Evolutionary conservation across 108 stramenopile genomes (phyloP).

Genomic region (Asterionellopsis glacialis): DNA sequence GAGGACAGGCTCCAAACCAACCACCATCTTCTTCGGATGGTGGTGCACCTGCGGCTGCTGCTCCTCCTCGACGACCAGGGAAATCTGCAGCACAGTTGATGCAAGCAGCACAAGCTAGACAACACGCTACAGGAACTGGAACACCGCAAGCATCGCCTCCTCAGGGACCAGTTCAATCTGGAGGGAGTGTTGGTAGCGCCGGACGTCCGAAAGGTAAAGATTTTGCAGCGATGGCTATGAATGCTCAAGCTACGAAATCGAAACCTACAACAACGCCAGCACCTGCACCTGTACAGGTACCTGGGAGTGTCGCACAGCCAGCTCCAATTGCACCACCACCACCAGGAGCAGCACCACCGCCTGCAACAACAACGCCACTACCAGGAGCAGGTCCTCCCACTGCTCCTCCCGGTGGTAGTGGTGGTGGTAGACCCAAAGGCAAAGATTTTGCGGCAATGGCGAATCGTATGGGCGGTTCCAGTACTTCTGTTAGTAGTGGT

Average conservation of each 20-base stretch:
- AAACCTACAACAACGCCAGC: neutral
- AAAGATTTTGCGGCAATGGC: slow-evolving; percentile 81
- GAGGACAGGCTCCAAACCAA: neutral
- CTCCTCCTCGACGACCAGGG: slow-evolving; percentile 10
- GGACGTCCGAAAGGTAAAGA: slow-evolving; percentile 71
- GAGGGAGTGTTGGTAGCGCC: neutral
- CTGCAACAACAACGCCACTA: neutral
- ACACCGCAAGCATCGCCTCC: slow-evolving; percentile 1
- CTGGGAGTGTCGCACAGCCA: neutral
- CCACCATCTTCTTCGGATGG: slow-evolving; percentile 3
- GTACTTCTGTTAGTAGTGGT: neutral
- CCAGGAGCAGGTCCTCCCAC: neutral
- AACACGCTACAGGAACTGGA: neutral
- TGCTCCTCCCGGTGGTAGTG: neutral
- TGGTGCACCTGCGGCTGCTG: too few species aligned
- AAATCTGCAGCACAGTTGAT: slow-evolving; percentile 16
- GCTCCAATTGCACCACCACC: neutral
- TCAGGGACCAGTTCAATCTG: slow-evolving; percentile 3
- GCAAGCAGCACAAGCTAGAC: slow-evolving; percentile 9
- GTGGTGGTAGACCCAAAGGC: slow-evolving; percentile 53
- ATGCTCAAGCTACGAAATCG: neutral
- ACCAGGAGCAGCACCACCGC: neutral
- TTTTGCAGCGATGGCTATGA: slow-evolving; percentile 60
- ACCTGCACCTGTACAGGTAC: slow-evolving; percentile 9
- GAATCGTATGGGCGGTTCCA: slow-evolving; percentile 11